These are phyloP conservation scores for Graphilbum sp. DNA, from an alignment of 2,329 filamentous ascomycete genomes.

Conservation along the genomic window DNA sequence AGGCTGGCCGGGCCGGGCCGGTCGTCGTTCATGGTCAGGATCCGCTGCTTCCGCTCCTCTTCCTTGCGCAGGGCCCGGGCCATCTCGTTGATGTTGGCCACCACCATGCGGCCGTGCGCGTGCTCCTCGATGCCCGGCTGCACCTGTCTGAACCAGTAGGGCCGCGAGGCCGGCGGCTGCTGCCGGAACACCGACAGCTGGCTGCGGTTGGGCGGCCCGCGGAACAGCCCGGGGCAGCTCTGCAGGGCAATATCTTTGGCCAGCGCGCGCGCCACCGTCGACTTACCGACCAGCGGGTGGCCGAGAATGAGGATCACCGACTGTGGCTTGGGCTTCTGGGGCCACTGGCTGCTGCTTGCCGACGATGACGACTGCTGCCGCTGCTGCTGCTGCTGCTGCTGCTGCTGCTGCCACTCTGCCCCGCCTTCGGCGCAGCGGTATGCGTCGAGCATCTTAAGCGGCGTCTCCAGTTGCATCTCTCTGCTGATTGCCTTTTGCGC, in stretches of 20 bases:
- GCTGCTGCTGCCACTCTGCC: too few species aligned
- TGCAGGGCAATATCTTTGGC: not conserved
- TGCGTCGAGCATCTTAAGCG: too few species aligned
- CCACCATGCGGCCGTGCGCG: not conserved
- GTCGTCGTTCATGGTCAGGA: too few species aligned
- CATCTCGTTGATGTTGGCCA: slow-evolving; percentile 1
- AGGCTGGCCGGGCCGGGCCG: too few species aligned
- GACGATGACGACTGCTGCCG: too few species aligned
- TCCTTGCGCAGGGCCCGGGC: not conserved
- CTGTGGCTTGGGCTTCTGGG: not conserved
- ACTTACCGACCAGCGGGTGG: slow-evolving; percentile 3
- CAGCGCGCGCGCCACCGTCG: slow-evolving; percentile 3
- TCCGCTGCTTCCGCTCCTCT: not conserved
- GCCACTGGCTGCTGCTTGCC: too few species aligned
- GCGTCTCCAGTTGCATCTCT: too few species aligned
- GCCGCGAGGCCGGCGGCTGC: too few species aligned
- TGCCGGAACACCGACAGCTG: too few species aligned
- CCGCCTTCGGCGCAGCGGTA: too few species aligned
- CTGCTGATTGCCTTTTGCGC: too few species aligned
- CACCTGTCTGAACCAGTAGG: not conserved
- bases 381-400: too few species aligned
- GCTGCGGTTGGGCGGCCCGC: not conserved
- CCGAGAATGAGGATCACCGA: slow-evolving; percentile 6
- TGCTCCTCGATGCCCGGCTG: not conserved
- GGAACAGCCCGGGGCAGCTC: not conserved